A percentile compares a stretch with the other conserved stretches of the same genome.
phyloP scores from a whole-genome alignment of 78 protist genomes.

The slime mould (Dictyostelium discoideum) region DNA sequence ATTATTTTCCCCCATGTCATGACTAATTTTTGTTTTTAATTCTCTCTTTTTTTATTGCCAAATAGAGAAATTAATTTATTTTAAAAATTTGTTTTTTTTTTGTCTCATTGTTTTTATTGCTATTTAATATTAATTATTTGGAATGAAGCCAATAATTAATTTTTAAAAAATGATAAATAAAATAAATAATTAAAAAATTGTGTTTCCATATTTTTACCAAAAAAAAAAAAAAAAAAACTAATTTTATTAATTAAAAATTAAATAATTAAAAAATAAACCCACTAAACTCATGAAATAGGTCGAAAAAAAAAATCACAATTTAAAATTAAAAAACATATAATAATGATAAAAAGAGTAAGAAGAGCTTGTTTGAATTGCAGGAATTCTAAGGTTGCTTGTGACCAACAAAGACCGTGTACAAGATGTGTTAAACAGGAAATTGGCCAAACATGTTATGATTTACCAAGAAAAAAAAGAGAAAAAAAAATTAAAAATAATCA shows the following conservation, averaged over 20 bases:
- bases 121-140: background rate
- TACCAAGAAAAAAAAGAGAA: constrained; percentile 68
- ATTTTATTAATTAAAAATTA: no score
- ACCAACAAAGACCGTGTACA: constrained; percentile 66
- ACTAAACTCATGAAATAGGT: background rate
- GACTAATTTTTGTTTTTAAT: no score
- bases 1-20: no score
- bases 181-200: background rate
- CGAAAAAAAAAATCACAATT: background rate
- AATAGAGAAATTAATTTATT: no score
- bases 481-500: constrained; percentile 21
- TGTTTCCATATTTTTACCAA: no score
- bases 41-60: no score
- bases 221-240: background rate
- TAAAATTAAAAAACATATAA: background rate
- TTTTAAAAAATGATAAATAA: background rate
- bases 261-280: background rate
- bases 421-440: constrained; percentile 71
- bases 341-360: constrained; percentile 73
- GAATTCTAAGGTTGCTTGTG: constrained; percentile 71
- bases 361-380: constrained; percentile 74
- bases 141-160: background rate
- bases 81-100: no score
- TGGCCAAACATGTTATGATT: constrained; percentile 54
- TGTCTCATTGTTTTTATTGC: no score